Evolutionary conservation across 2,329 filamentous ascomycete species (phyloP), one percentile per base, ranked within the genome.

Genomic region (Sarocladium strictum): DNA sequence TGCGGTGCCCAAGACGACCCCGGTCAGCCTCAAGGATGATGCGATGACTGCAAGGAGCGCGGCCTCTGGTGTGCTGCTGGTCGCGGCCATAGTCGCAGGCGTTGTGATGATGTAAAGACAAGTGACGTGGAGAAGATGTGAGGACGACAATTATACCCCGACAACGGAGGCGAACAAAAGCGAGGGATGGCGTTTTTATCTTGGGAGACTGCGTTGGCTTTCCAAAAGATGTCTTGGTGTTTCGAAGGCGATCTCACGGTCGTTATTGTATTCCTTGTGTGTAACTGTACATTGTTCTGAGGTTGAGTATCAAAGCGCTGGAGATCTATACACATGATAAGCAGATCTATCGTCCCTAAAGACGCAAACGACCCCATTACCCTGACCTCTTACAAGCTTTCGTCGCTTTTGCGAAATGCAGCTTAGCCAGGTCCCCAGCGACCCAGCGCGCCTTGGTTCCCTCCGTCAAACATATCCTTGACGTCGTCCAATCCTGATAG

Each of bases 401-500:
- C n/a, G 15, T 19, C 12, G n/a, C n/a, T n/a, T n/a, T n/a, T n/a
- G n/a, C n/a, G n/a, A n/a, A n/a, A n/a, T n/a, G n/a, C n/a, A n/a
- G n/a, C 38, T 43, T 61, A 74, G 56, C 72, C 74, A 14, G 74
- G 64, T 3, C 72, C 69, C 53, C 80, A 83, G 26, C 64, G 69
- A 6, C 76, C 79, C 57, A 84, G 62, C 1, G 78, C 77, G 1
- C 78, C 78, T 15, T 76, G 63, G 55, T 74, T 72, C 2, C 78
- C 80, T 6, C 78, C 77, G 51, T 83, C 75, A 60, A 84, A 83
- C 53, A 74, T 59, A n/a, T 65, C 62, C 33, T 78, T 73, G 23
- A 82, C 64, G 2, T 71, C 75, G 52, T 86, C 83, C 40, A 86
- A 67, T 24, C 76, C 76, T 2, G 77, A 76, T 61, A 86, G 83